These are phyloP conservation scores for Verticillium nubilum DNA, from an alignment of 2,329 filamentous ascomycete genomes.

Conservation along the genomic window DNA sequence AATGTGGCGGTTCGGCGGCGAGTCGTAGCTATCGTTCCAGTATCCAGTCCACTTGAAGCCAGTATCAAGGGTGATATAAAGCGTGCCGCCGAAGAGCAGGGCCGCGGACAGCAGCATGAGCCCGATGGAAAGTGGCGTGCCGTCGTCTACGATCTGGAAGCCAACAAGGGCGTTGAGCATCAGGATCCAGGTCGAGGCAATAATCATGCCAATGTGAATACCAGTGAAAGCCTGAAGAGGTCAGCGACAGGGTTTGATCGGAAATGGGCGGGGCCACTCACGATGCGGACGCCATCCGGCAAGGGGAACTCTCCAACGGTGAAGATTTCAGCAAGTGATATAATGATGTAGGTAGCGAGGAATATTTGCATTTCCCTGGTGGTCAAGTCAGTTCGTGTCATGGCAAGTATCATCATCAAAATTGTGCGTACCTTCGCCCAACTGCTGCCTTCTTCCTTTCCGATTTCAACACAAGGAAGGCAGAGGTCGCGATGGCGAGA, in stretches of 20 bases:
- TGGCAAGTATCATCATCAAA: slow-evolving; percentile 9
- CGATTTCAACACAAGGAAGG: slow-evolving; percentile 70
- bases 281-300: slow-evolving; percentile 62
- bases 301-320: slow-evolving; percentile 87
- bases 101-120: slow-evolving; percentile 67
- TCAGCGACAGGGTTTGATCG: slow-evolving; percentile 6
- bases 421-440: slow-evolving; percentile 66
- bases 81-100: slow-evolving; percentile 78
- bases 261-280: slow-evolving; percentile 33
- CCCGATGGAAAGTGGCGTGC: slow-evolving; percentile 76
- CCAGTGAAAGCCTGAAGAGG: slow-evolving; percentile 70
- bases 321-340: slow-evolving; percentile 95
- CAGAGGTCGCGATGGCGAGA: slow-evolving; percentile 64
- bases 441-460: slow-evolving; percentile 91
- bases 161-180: slow-evolving; percentile 89
- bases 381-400: slow-evolving; percentile 5
- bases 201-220: slow-evolving; percentile 84
- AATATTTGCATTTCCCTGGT: slow-evolving; percentile 94
- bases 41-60: slow-evolving; percentile 78
- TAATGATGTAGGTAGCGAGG: slow-evolving; percentile 76
- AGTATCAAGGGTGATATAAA: slow-evolving; percentile 93
- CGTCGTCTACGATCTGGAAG: slow-evolving; percentile 90
- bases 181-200: slow-evolving; percentile 83
- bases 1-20: slow-evolving; percentile 68
- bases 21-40: slow-evolving; percentile 57